Percentiles rank a stretch among this genome's conserved stretches.
These are phyloP conservation scores for Scleroderma bovista DNA, from an alignment of 768 basidiomycete species.

Conservation along the genomic window DNA sequence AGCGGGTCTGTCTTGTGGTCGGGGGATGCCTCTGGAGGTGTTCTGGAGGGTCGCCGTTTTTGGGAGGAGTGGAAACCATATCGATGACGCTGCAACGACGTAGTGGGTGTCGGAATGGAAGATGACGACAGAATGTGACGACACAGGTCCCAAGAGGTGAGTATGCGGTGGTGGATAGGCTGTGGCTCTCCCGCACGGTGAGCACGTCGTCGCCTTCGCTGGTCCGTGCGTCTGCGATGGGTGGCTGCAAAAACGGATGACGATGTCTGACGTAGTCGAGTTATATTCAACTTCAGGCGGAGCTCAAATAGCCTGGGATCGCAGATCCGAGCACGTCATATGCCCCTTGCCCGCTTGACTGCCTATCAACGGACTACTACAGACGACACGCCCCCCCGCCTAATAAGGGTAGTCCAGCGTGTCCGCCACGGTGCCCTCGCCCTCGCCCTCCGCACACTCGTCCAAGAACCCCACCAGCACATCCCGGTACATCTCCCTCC, in stretches of 20 bases:
- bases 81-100: conserved; percentile 18
- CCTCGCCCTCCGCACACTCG: conserved; percentile 9
- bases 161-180: background rate
- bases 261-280: conserved; percentile 41
- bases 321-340: conserved; percentile 33
- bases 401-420: conserved; percentile 8
- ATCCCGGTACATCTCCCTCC: conserved; percentile 21
- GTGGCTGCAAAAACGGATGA: conserved; percentile 33
- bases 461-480: conserved; percentile 14
- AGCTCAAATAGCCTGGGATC: conserved; percentile 32
- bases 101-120: background rate
- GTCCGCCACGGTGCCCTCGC: background rate
- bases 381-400: conserved; percentile 3
- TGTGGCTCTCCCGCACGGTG: no score
- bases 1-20: conserved; percentile 46
- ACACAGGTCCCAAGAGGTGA: conserved; percentile 17
- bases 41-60: conserved; percentile 28
- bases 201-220: conserved; percentile 12
- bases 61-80: conserved; percentile 25
- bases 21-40: conserved; percentile 15
- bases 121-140: conserved; percentile 23
- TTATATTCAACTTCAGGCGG: conserved; percentile 40
- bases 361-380: conserved; percentile 4
- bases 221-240: conserved; percentile 29
- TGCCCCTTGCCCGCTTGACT: conserved; percentile 13